Conservation (phyloP, 2,329 filamentous ascomycete species). For the Xylariaceae sp. region DNA sequence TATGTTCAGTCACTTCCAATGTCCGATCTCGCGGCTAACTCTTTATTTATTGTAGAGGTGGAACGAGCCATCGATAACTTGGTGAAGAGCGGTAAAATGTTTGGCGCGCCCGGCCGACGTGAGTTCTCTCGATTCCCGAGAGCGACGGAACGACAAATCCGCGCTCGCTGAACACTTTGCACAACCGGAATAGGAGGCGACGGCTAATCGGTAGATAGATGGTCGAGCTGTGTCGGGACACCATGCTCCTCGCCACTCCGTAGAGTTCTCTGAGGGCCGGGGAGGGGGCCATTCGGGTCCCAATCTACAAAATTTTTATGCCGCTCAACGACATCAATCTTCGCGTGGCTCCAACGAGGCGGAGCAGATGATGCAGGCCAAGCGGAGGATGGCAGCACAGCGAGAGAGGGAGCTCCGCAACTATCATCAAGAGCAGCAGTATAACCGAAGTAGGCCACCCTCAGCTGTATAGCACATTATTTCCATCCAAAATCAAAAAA, state of each 20-base stretch:
- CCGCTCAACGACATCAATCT: constrained; percentile 86
- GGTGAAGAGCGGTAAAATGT: constrained; percentile 94
- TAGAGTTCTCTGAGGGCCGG: constrained; percentile 75
- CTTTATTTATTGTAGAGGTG: constrained; percentile 64
- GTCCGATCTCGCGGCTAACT: constrained; percentile 25
- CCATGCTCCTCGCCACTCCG: constrained; percentile 67
- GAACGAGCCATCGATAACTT: constrained; percentile 94
- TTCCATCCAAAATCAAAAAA: constrained; percentile 38
- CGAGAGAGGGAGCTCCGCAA: constrained; percentile 98
- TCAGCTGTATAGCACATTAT: constrained; percentile 66
- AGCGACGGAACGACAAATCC: constrained; percentile 2
- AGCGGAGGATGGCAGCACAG: constrained; percentile 98
- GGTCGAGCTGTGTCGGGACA: constrained; percentile 63
- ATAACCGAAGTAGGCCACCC: constrained; percentile 96
- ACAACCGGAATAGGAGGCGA: neutral
- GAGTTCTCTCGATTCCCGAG: constrained; percentile 56
- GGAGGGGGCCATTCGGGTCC: constrained; percentile 67
- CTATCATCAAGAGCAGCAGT: constrained; percentile 99
- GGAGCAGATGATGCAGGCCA: constrained; percentile 98
- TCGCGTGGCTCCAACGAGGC: constrained; percentile 82
- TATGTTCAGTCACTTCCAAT: neutral
- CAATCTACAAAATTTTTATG: constrained; percentile 91
- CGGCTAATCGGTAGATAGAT: constrained; percentile 50
- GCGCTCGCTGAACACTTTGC: constrained; percentile 20
- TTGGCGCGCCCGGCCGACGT: constrained; percentile 70